A percentile compares a stretch with the other conserved stretches of the same genome.
Conservation (phyloP, 768 basidiomycete genomes). For the Lactifluus piperatus region DNA sequence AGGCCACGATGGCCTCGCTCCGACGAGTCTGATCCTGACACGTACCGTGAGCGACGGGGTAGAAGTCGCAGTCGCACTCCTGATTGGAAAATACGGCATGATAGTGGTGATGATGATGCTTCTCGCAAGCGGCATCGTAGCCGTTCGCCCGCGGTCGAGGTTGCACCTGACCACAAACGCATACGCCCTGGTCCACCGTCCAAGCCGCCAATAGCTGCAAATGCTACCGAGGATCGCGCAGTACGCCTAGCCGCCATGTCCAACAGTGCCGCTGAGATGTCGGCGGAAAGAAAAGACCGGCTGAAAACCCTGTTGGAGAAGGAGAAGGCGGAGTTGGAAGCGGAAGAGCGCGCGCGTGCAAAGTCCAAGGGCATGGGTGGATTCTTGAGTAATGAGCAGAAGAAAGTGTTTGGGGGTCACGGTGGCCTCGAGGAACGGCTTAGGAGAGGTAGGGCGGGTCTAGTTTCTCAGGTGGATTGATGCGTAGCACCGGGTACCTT, state of each 20-base stretch:
- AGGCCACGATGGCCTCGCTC: constrained; percentile 40
- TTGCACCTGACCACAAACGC: constrained; percentile 36
- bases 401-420: constrained; percentile 70
- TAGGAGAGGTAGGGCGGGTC: constrained; percentile 56
- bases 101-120: constrained; percentile 20
- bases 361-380: constrained; percentile 72
- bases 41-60: constrained; percentile 22
- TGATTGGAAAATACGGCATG: constrained; percentile 22
- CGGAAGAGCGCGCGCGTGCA: constrained; percentile 55
- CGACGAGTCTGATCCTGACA: constrained; percentile 40
- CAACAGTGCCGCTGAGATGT: constrained; percentile 57
- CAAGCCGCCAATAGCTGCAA: constrained; percentile 21
- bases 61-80: constrained; percentile 25
- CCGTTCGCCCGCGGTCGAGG: constrained; percentile 28
- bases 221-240: constrained; percentile 47
- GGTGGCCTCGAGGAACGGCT: constrained; percentile 78
- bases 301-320: constrained; percentile 59
- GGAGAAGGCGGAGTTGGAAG: constrained; percentile 71
- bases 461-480: constrained; percentile 59
- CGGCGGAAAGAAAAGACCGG: constrained; percentile 61
- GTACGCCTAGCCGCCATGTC: constrained; percentile 91
- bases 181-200: constrained; percentile 37
- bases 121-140: constrained; percentile 36
- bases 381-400: constrained; percentile 78
- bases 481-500: constrained; percentile 4